phyloP scores from a whole-genome alignment of 2,329 filamentous ascomycete genomes.

The Aspergillus pseudoterreus region DNA sequence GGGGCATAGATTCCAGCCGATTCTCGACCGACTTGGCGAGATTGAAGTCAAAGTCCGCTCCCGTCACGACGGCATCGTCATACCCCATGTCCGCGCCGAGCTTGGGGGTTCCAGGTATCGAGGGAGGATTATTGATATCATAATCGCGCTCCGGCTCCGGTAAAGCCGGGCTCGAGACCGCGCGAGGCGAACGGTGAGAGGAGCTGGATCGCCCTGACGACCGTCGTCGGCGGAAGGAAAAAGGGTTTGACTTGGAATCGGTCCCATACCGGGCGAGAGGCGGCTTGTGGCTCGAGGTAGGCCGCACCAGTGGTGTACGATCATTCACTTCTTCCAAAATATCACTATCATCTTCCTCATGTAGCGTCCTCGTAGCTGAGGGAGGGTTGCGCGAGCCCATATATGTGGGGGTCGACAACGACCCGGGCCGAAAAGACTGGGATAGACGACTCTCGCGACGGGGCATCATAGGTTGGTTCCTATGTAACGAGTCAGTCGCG shows the following conservation, averaged over 20 bases:
- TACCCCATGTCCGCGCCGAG: conserved; percentile 50
- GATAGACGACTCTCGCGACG: conserved; percentile 53
- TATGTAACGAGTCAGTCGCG: conserved; percentile 25
- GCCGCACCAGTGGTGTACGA: conserved; percentile 52
- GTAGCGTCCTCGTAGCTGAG: conserved; percentile 26
- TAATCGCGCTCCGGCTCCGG: conserved; percentile 41
- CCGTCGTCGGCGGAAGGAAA: conserved; percentile 22
- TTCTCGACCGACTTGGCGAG: conserved; percentile 34
- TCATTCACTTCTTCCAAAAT: conserved; percentile 42
- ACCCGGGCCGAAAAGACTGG: conserved; percentile 38
- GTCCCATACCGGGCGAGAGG: conserved; percentile 32
- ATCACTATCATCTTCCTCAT: conserved; percentile 26
- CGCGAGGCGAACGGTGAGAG: conserved; percentile 27
- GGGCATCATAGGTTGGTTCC: conserved; percentile 58
- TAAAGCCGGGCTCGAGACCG: conserved; percentile 19
- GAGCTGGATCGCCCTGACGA: conserved; percentile 25
- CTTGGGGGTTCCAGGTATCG: conserved; percentile 57
- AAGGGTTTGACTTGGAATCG: conserved; percentile 24
- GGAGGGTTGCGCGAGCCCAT: conserved; percentile 27
- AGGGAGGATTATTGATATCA: conserved; percentile 65
- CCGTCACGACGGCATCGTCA: conserved; percentile 52
- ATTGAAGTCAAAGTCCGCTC: conserved; percentile 40
- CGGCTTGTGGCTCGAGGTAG: conserved; percentile 29
- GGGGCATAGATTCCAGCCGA: conserved; percentile 26
- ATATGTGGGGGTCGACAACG: conserved; percentile 31